Evolutionary conservation across 208 protist genomes (phyloP).

Genomic region (Wallacemonas sp.): DNA sequence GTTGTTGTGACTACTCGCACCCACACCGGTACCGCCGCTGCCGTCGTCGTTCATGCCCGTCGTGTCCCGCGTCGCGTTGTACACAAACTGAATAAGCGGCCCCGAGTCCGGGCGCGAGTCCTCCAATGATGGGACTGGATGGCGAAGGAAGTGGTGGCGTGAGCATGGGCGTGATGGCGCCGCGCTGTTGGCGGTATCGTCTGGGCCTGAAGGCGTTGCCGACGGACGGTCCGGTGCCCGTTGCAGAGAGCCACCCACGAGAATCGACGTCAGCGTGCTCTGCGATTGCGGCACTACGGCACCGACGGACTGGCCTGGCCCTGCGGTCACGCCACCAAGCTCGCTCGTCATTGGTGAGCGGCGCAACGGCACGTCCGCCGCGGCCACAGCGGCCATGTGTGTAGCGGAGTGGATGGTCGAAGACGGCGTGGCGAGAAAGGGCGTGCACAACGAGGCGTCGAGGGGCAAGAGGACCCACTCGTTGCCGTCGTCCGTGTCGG

Average conservation of each 20-base stretch:
- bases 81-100: conserved; percentile 1
- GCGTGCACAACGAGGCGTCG: too few species aligned
- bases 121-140: too few species aligned
- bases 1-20: neutral
- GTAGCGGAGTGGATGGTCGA: neutral
- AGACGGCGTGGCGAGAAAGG: neutral
- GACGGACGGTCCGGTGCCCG: neutral
- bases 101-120: neutral
- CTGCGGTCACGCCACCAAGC: neutral
- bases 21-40: neutral
- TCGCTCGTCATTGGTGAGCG: neutral
- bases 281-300: too few species aligned
- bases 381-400: neutral
- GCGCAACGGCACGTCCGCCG: neutral
- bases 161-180: too few species aligned
- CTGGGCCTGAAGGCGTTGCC: neutral
- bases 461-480: neutral
- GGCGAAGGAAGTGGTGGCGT: too few species aligned
- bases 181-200: neutral
- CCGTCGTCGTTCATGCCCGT: neutral
- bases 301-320: too few species aligned
- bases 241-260: neutral
- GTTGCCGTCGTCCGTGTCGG: neutral
- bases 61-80: neutral
- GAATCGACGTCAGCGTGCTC: neutral